Evolutionary conservation across 208 protist species (phyloP), one percentile per base, ranked within the genome.

Genomic region (Crithidia fasciculata): DNA sequence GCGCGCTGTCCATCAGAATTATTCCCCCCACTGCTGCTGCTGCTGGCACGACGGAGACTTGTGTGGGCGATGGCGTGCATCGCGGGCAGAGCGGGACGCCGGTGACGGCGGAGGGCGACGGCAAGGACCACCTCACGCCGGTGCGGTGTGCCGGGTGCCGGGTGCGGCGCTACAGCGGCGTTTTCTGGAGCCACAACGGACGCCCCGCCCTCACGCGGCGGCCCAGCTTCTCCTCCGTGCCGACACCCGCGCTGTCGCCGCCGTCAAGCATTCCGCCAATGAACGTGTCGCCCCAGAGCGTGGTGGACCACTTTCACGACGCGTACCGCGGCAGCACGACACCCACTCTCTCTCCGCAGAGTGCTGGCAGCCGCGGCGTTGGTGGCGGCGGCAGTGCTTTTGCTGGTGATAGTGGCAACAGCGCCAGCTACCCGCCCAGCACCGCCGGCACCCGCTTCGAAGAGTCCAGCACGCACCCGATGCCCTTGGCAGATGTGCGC

Each of bases 221-320:
- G 0, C 13, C 53, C 4, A n/a, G 28, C n/a, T 70, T 59, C n/a
- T 59, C 53, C 7, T 59, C 65, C 19, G 2, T 40, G 40, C 18
- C 53, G 5, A n/a, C 37, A 3, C 36, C 43, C 3, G 53, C 53
- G 9, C 65, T 70, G 19, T 70, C 53, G n/a, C 54, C 18, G 43
- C 54, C 53, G 19, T 61, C 54, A 4, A n/a, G 40, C 43, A 70
- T 61, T 18, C 65, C 65, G 4, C 53, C 65, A 0, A 70, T 70
- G 53, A 61, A 37, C 5, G 18, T 70, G 15, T 39, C 53, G 19
- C 65, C 65, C 18, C 52, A 70, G 19, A 54, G 5, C 5, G 65
- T 70, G 65, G 43, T 70, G 18, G 65, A 70, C 65, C 65, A 70
- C 53, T 70, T 70, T 12, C 65, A 61, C 53, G 65, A 70, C 19